Evolutionary conservation across 768 basidiomycete species (phyloP).

Genomic region (Suillus clintonianus): DNA sequence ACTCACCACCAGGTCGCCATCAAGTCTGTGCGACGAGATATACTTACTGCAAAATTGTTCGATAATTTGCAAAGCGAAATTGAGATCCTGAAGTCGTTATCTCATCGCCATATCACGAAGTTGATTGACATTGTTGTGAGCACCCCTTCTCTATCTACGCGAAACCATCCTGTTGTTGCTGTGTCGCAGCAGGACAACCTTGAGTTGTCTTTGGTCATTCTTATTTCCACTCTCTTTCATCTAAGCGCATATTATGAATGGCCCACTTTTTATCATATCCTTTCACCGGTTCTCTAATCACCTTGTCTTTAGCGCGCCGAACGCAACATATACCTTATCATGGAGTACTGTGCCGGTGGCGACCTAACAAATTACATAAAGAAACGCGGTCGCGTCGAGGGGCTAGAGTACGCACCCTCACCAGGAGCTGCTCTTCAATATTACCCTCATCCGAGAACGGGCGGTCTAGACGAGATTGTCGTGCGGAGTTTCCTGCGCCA

Average conservation of each 20-base stretch:
- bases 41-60: constrained; percentile 87
- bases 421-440: constrained; percentile 74
- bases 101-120: constrained; percentile 90
- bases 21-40: constrained; percentile 89
- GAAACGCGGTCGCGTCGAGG: constrained; percentile 92
- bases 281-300: constrained; percentile 7
- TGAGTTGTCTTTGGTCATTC: not conserved
- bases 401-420: constrained; percentile 77
- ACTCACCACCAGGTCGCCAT: constrained; percentile 83
- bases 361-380: constrained; percentile 97
- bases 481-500: constrained; percentile 93
- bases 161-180: not conserved
- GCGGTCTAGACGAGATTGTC: constrained; percentile 88
- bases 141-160: constrained; percentile 10
- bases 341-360: constrained; percentile 96
- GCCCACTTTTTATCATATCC: not conserved
- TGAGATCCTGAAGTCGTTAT: constrained; percentile 90
- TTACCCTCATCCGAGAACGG: constrained; percentile 88
- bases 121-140: constrained; percentile 90
- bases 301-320: constrained; percentile 58
- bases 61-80: constrained; percentile 99
- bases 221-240: not conserved
- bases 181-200: not conserved
- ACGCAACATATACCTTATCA: constrained; percentile 88
- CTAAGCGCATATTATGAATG: not conserved